A percentile compares a stretch with the other conserved stretches of the same genome.
phyloP scores from a whole-genome alignment of 352 stramenopile species.

The Albugo candida region DNA sequence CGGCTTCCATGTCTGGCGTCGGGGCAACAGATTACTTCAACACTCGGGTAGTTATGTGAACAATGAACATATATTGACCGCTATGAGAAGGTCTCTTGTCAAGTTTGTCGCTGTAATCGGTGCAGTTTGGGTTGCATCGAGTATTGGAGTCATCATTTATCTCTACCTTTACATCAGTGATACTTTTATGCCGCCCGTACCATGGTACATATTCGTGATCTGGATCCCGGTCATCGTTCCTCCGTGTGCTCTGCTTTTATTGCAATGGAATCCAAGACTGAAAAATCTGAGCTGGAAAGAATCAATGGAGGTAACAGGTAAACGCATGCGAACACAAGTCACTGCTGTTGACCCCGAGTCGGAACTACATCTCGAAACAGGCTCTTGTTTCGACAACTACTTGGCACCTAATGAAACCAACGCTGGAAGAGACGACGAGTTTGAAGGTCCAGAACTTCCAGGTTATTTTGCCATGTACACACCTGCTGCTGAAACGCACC shows the following conservation, averaged over 20 bases:
- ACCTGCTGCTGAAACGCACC: too few species aligned
- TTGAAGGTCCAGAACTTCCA: too few species aligned
- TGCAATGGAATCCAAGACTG: slow-evolving; percentile 71
- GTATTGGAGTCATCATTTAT: slow-evolving; percentile 10
- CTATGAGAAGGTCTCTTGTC: slow-evolving; percentile 59
- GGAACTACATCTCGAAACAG: too few species aligned
- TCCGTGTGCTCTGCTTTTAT: slow-evolving; percentile 45
- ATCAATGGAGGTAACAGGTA: too few species aligned
- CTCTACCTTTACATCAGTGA: slow-evolving; percentile 40
- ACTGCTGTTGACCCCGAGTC: too few species aligned
- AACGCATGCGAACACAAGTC: too few species aligned
- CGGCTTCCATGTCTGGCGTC: slow-evolving; percentile 44
- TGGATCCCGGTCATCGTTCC: slow-evolving; percentile 60
- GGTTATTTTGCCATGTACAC: too few species aligned
- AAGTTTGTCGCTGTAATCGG: slow-evolving; percentile 63
- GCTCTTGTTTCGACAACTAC: too few species aligned
- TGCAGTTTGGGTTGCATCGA: slow-evolving; percentile 41
- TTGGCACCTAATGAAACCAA: too few species aligned
- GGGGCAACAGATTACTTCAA: slow-evolving; percentile 46
- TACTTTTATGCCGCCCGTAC: slow-evolving; percentile 14
- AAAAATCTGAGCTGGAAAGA: slow-evolving; percentile 47
- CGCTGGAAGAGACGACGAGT: too few species aligned
- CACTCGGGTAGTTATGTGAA: slow-evolving; percentile 44
- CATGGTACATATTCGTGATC: slow-evolving; percentile 67
- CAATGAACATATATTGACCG: slow-evolving; percentile 35